These are phyloP conservation scores for Zygnema cylindricum DNA, from an alignment of 139 green algal genomes.

Conservation along the genomic window DNA sequence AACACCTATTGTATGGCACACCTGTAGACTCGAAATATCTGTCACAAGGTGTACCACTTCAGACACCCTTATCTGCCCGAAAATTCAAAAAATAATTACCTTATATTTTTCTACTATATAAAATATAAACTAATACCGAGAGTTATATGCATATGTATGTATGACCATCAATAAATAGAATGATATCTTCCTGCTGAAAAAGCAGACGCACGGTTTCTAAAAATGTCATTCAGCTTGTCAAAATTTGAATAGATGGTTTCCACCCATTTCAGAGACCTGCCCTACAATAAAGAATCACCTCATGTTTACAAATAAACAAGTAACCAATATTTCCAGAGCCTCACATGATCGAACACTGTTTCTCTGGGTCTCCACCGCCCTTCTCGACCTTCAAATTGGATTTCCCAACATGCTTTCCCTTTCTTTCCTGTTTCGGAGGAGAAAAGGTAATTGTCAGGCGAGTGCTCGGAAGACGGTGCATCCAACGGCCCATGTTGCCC, in stretches of 20 bases:
- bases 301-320: not conserved
- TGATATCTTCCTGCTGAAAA: not conserved
- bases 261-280: not conserved
- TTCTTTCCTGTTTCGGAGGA: not conserved
- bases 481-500: conserved; percentile 14
- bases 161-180: not conserved
- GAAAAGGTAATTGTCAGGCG: not conserved
- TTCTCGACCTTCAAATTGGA: not conserved
- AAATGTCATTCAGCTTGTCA: no score
- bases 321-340: not conserved
- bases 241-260: not conserved
- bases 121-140: not conserved
- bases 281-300: not conserved
- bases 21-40: no score
- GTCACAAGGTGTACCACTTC: no score
- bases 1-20: no score
- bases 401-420: not conserved
- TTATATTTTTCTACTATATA: not conserved
- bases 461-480: not conserved
- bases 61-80: not conserved
- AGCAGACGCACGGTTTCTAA: not conserved
- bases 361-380: not conserved
- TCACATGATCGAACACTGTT: not conserved
- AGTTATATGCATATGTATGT: not conserved
- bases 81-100: not conserved